Evolutionary conservation across 768 basidiomycete genomes (phyloP).

Genomic region (Hirschioporus abietinus): DNA sequence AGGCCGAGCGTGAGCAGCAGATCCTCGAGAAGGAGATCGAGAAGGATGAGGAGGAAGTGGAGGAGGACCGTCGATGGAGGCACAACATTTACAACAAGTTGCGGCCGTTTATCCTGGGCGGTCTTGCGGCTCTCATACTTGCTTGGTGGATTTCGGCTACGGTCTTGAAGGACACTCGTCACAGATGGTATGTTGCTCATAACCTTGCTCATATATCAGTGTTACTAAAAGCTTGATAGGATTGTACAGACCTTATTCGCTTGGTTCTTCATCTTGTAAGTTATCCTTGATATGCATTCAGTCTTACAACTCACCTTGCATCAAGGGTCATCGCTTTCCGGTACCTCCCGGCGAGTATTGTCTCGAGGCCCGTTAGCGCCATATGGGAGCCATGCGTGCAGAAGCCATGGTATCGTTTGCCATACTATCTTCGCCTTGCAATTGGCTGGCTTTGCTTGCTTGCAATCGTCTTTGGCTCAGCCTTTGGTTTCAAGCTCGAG

Average conservation of each 20-base stretch:
- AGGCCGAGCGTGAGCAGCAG: conserved; percentile 5
- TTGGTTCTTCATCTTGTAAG: conserved; percentile 76
- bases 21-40: conserved; percentile 17
- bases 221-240: conserved; percentile 33
- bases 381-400: conserved; percentile 65
- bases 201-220: conserved; percentile 9
- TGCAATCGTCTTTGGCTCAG: conserved; percentile 77
- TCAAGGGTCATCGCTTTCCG: conserved; percentile 73
- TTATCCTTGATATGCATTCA: conserved; percentile 7
- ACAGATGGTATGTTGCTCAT: conserved; percentile 53
- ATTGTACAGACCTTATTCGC: conserved; percentile 77
- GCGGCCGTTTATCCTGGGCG: conserved; percentile 39
- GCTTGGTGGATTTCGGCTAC: conserved; percentile 86
- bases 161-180: conserved; percentile 60
- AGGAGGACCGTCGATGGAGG: conserved; percentile 11
- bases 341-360: conserved; percentile 68
- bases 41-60: conserved; percentile 15
- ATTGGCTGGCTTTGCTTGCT: conserved; percentile 76
- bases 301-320: not conserved
- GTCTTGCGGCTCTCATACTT: conserved; percentile 55
- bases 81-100: conserved; percentile 13
- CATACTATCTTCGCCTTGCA: conserved; percentile 46
- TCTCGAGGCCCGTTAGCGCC: conserved; percentile 66
- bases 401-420: conserved; percentile 61
- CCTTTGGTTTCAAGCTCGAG: conserved; percentile 70